These are phyloP conservation scores for Anisogramma anomala DNA, from an alignment of 2,329 filamentous ascomycete genomes.

Conservation along the genomic window DNA sequence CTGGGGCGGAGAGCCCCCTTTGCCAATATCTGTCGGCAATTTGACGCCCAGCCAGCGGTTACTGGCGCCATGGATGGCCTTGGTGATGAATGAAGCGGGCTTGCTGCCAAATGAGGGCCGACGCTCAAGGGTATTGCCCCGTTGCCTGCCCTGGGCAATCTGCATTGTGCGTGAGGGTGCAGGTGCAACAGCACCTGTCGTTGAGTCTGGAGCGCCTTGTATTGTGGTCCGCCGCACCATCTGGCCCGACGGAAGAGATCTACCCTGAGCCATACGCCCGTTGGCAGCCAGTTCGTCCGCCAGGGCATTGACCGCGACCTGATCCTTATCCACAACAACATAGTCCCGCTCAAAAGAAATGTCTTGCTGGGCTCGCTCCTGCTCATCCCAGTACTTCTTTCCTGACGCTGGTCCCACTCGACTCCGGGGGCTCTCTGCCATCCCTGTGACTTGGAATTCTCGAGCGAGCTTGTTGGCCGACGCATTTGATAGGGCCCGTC, in stretches of 20 bases:
- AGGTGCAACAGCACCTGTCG: slow-evolving; percentile 56
- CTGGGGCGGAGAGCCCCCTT: slow-evolving; percentile 60
- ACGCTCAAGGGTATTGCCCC: slow-evolving; percentile 54
- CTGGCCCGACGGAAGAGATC: slow-evolving; percentile 45
- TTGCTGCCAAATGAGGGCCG: slow-evolving; percentile 65
- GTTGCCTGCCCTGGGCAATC: slow-evolving; percentile 53
- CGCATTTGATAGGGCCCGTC: slow-evolving; percentile 29
- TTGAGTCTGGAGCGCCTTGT: slow-evolving; percentile 58
- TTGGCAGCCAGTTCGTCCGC: slow-evolving; percentile 89
- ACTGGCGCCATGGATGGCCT: slow-evolving; percentile 89
- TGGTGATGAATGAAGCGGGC: slow-evolving; percentile 75
- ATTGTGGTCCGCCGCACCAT: slow-evolving; percentile 69
- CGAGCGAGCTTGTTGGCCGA: slow-evolving; percentile 25
- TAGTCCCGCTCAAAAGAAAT: slow-evolving; percentile 88
- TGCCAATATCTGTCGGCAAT: slow-evolving; percentile 51
- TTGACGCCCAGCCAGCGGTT: slow-evolving; percentile 60
- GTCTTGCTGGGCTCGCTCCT: slow-evolving; percentile 68
- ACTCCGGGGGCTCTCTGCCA: slow-evolving; percentile 3
- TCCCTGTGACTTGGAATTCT: slow-evolving; percentile 23
- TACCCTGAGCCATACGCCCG: slow-evolving; percentile 46
- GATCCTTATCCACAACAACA: slow-evolving; percentile 86
- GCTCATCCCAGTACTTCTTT: slow-evolving; percentile 32
- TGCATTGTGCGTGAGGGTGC: slow-evolving; percentile 63
- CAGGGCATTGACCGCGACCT: slow-evolving; percentile 93
- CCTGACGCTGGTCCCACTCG: neutral